Evolutionary conservation across 179 eudicot genomes (phyloP), one percentile per base, ranked within the genome.

Genomic region (Silene coronaria): DNA sequence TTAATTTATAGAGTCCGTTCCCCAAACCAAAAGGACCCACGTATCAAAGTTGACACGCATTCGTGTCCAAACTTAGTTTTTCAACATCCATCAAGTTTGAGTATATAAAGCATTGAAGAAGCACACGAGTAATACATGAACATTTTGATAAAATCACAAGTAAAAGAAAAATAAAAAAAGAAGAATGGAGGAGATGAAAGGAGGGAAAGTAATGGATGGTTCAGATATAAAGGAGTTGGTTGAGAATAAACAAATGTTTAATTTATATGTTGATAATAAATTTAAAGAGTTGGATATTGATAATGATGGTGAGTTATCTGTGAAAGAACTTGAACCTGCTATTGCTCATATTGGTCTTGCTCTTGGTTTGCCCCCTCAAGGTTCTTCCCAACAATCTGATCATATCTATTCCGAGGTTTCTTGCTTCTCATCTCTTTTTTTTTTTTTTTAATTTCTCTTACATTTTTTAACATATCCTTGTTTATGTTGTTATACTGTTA

Each of bases 161-260:
- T 57, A 17, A 21, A 67, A 65, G 42, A 64, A 58, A 76, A 71
- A 75, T 77, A 19, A 3, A 53, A 13, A 24, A 14, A 1, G 32
- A 27, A 28, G 32, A 13, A 19, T 24, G 74, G 66, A 64, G 61
- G 74, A 23, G 26, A 51, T 69, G 76, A 67, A 76, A 23, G 86
- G 77, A 63, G 69, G 64, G 5, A 34, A 84, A 78, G 90, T 90
- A 77, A 67, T 90, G 87, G 97, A 91, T 80, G 95, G 95, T 75
- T 88, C 91, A 65, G 92, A 91, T 82, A 86, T 91, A 87, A 91
- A 84, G 91, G 85, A 87, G 94, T 87, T 92, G 79, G 97, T 92
- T 88, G 96, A 80, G 79, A 85, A 91, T 66, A 86, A 91, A 59
- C 72, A 80, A 24, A 92, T 82, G 30, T 91, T 88, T 16, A 77